Base-by-base conservation (phyloP, 1,139 yeast species). In the Zygoascus sp. region DNA sequence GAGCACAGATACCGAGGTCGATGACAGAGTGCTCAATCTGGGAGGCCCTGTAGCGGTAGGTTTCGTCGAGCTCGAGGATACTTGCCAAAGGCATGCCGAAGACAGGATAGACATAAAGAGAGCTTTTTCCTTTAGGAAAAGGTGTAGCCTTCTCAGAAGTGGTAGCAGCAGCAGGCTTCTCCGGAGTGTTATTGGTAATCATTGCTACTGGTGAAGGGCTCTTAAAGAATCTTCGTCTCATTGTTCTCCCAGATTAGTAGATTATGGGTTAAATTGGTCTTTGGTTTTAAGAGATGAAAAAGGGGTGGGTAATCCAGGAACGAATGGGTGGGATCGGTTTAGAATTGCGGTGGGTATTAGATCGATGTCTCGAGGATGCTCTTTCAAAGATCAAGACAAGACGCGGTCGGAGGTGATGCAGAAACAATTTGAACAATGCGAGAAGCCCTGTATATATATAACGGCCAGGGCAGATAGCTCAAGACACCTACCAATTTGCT, bases 21-120 rank as follows among this genome's bases (percentile, higher is more conserved):
- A 28, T 20, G 2, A 25, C 35, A 10, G 23, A 19, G 9, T 47
- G 45, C 15, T 44, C 45, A 32, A 50, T 50, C 30, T 50, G 49
- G 15, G 48, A 45, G 13, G 47, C 39, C 11, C 22, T 11, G 1
- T 37, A 20, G 32, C 42, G 41, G 30, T 46, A 50, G 8, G 44
- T 17, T n/a, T 44, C 34, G 36, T 54, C 56, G 27, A 51, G 32
- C n/a, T 42, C 23, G 6, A 57, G 55, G 1, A 65, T 65, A 13
- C 57, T 56, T 23, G 53, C 54, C 36, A 63, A 48, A 2, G 59
- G 46, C 41, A 54, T 35, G 5, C 62, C 63, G 52, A 63, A 63
- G 7, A 62, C 59, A 16, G 32, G 32, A 19, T 40, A 40, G n/a
- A 21, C 20, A 23, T 27, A 23, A 13, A 23, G n/a, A 25, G 20